Percentiles rank a stretch among this genome's conserved stretches.
phyloP scores from a whole-genome alignment of 768 basidiomycete species.

The Collybia mongolica region DNA sequence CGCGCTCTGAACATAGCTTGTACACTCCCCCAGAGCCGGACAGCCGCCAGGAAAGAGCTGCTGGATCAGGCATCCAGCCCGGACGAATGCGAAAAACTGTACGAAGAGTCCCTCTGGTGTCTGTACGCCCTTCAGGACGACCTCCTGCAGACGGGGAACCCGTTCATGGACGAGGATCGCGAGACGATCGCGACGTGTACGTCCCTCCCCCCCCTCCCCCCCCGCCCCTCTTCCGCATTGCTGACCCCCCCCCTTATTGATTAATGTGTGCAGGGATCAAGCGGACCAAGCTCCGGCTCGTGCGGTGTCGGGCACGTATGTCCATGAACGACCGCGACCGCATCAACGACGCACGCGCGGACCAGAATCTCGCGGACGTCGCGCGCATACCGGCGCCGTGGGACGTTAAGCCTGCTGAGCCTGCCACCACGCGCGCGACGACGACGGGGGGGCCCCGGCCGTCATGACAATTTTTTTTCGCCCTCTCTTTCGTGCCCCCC shows the following conservation, averaged over 20 bases:
- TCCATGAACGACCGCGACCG: conserved; percentile 73
- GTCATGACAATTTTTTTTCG: conserved; percentile 4
- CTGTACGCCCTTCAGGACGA: conserved; percentile 92
- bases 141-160: conserved; percentile 75
- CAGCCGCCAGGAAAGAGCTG: conserved; percentile 88
- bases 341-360: conserved; percentile 72
- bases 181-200: conserved; percentile 75
- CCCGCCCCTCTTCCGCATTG: conserved; percentile 4
- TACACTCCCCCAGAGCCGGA: conserved; percentile 66
- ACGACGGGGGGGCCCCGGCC: conserved; percentile 5
- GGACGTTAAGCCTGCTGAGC: conserved; percentile 47
- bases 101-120: conserved; percentile 95
- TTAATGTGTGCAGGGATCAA: conserved; percentile 72
- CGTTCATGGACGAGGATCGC: conserved; percentile 82
- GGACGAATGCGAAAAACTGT: conserved; percentile 88
- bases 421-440: background rate
- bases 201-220: conserved; percentile 20
- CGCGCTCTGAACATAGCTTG: background rate
- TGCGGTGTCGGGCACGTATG: conserved; percentile 76
- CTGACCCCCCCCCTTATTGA: conserved; percentile 2
- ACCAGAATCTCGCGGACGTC: conserved; percentile 77
- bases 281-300: conserved; percentile 79
- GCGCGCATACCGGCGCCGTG: conserved; percentile 71
- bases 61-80: conserved; percentile 73
- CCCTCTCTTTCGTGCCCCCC: background rate